Percentiles rank a stretch among this genome's conserved stretches.
These are phyloP conservation scores for Ophiostoma novo-ulmi DNA, from an alignment of 2,329 filamentous ascomycete genomes.

Conservation along the genomic window DNA sequence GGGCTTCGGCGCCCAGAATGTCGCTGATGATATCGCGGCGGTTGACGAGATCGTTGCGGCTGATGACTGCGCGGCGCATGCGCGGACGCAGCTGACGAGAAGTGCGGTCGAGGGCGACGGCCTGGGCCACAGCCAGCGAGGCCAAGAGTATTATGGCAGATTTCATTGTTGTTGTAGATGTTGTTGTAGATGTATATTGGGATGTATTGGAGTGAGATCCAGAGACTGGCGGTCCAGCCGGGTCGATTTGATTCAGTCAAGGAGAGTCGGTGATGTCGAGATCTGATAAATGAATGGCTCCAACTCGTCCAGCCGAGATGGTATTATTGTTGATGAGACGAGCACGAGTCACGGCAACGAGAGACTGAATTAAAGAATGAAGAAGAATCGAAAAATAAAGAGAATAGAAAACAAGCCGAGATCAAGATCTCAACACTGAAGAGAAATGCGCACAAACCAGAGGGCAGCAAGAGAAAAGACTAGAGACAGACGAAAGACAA, in stretches of 20 bases:
- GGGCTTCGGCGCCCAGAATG: neutral
- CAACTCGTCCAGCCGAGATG: conserved; percentile 10
- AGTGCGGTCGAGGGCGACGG: neutral
- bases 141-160: neutral
- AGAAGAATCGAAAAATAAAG: neutral
- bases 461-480: neutral
- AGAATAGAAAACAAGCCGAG: neutral
- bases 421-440: neutral
- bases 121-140: neutral
- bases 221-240: conserved; percentile 10
- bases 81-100: neutral
- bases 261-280: neutral
- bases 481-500: neutral
- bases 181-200: neutral
- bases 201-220: neutral
- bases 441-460: neutral
- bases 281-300: neutral
- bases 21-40: neutral
- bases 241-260: neutral
- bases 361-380: neutral
- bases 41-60: neutral
- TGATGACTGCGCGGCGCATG: neutral
- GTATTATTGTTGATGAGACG: neutral
- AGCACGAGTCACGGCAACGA: neutral
- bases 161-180: neutral